Evolutionary conservation across 2,329 filamentous ascomycete genomes (phyloP), one percentile per base, ranked within the genome.

Genomic region (Tolypocladium endophyticum): DNA sequence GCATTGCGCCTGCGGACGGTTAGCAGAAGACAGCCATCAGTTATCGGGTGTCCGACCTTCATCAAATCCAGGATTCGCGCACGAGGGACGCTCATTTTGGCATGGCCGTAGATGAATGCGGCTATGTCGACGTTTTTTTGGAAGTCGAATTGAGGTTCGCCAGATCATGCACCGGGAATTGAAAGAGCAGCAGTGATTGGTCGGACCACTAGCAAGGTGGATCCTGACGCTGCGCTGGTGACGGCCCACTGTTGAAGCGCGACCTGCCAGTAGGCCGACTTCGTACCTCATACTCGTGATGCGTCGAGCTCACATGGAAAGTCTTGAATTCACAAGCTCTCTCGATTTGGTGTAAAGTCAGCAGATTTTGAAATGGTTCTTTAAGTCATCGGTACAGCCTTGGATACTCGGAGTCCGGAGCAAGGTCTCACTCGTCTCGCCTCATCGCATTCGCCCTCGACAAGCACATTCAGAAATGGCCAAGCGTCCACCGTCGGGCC

Each of bases 1-100:
- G 81, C 91, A 96, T 87, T 92, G 92, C 70, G 84, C 83, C 92
- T 97, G 68, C 50, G 1, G 14, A 25, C 6, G 35, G 62, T 74
- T 53, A 76, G 69, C 50, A 11, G 14, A 25, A 8, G 45, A 7
- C 23, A 30, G 20, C 9, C 5, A 16, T 55, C 43, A 62, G 36
- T 3, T 0, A 4, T 43, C 33, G 20, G 4, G 8, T 2, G 12
- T n/a, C 66, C 54, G 75, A 90, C 92, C 87, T 91, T 92, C 79
- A 93, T 84, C 64, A 96, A 82, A 71, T 91, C 88, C 64, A 87
- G 70, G 64, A 87, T 65, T 70, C 85, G 79, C 61, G 83, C 77
- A 61, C 83, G 83, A 72, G 84, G 77, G 65, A 87, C 81, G 72
- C 81, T 81, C 80, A 87, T 86, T 67, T 77, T 83, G 72, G 68